phyloP scores from a whole-genome alignment of 192 early-diverging fungal species.

The Dispira parvispora region DNA sequence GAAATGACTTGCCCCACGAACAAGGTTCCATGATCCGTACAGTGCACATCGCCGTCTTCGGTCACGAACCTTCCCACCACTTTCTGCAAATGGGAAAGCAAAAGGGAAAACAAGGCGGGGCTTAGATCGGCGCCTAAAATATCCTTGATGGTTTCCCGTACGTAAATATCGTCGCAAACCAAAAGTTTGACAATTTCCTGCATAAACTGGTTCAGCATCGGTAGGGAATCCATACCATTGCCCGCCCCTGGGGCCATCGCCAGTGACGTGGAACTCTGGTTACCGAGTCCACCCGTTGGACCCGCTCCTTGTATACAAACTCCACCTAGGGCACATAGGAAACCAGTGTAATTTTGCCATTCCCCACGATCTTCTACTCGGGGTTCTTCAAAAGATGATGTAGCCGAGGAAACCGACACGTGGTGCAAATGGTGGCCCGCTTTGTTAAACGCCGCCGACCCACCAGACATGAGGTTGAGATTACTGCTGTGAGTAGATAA shows the following conservation, averaged over 20 bases:
- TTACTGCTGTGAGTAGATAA: neutral
- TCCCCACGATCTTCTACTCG: conserved; percentile 23
- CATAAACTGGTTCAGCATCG: conserved; percentile 51
- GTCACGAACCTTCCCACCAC: conserved; percentile 33
- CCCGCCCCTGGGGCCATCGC: too few relatives aligned
- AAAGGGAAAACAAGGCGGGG: conserved; percentile 39
- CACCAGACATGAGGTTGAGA: neutral
- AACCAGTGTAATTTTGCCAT: conserved; percentile 72
- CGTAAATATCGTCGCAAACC: conserved; percentile 50
- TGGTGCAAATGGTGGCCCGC: neutral
- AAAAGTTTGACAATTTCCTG: conserved; percentile 53
- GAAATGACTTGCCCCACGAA: conserved; percentile 60
- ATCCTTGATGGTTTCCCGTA: conserved; percentile 61
- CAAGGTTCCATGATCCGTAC: conserved; percentile 42
- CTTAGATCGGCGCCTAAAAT: conserved; percentile 62
- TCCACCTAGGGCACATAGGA: conserved; percentile 62
- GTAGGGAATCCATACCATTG: conserved; percentile 11
- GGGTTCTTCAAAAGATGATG: conserved; percentile 9
- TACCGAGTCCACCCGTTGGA: neutral
- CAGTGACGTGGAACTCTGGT: neutral
- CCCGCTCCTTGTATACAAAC: conserved; percentile 31
- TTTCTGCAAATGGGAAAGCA: conserved; percentile 36
- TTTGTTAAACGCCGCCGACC: too few relatives aligned
- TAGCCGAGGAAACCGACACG: conserved; percentile 3
- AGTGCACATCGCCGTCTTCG: conserved; percentile 29